Evolutionary conservation across 208 protist species (phyloP).

Genomic region (Naegleria gruberi): DNA sequence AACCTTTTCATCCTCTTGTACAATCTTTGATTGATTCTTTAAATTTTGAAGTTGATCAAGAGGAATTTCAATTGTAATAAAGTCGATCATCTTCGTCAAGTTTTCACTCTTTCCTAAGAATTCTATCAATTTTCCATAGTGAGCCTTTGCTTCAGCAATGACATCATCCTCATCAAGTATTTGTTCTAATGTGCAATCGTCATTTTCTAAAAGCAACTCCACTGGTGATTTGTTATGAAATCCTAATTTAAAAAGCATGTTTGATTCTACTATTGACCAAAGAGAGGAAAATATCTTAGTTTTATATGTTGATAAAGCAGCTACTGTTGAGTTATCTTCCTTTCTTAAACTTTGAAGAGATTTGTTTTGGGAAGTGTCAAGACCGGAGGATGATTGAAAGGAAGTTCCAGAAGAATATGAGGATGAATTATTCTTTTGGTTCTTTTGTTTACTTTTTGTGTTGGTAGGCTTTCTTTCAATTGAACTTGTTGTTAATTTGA

Average conservation of each 20-base stretch:
- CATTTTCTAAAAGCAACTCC: neutral
- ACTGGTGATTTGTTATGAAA: neutral
- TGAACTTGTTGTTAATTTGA: neutral
- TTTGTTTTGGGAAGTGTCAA: neutral
- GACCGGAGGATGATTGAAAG: neutral
- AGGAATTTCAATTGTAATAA: neutral
- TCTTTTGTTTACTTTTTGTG: neutral
- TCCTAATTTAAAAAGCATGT: constrained; percentile 4
- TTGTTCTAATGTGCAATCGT: constrained; percentile 9
- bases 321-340: neutral
- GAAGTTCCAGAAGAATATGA: too few species aligned
- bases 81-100: constrained; percentile 17
- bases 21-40: neutral
- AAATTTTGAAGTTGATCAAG: neutral
- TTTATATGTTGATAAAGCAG: neutral
- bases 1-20: neutral
- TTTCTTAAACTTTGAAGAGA: too few species aligned
- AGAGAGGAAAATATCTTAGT: neutral
- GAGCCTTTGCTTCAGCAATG: neutral
- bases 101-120: neutral
- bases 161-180: constrained; percentile 3
- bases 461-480: neutral
- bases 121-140: neutral
- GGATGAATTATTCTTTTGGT: neutral
- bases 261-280: neutral